phyloP scores from a whole-genome alignment of 75 land plant genomes.

The Selaginella moellendorffii region DNA sequence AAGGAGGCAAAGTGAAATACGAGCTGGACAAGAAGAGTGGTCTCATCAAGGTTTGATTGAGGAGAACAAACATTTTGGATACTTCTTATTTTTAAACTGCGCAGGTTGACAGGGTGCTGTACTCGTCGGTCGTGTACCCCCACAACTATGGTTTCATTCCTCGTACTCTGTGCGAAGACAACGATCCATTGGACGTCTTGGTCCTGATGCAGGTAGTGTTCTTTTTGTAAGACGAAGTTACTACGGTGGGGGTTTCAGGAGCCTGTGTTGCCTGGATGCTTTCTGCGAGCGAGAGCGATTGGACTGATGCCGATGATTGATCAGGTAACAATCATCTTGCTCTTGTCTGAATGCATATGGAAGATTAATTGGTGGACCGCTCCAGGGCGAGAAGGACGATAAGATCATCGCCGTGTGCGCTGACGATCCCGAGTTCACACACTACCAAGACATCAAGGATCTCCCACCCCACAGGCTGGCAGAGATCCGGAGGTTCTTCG shows the following conservation, averaged over 20 bases:
- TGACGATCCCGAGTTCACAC: conserved; percentile 81
- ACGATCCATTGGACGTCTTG: conserved; percentile 89
- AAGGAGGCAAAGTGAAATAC: conserved; percentile 91
- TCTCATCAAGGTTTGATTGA: conserved; percentile 54
- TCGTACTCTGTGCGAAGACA: conserved; percentile 81
- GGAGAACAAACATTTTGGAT: background rate
- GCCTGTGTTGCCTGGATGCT: conserved; percentile 76
- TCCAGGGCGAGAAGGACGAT: conserved; percentile 89
- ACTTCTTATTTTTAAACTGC: background rate
- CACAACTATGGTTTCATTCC: conserved; percentile 98
- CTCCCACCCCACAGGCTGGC: conserved; percentile 68
- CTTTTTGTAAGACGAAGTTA: background rate
- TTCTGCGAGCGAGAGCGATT: conserved; percentile 78
- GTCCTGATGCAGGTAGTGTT: conserved; percentile 72
- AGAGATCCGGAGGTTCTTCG: conserved; percentile 81
- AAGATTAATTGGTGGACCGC: too few species aligned
- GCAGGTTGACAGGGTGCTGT: conserved; percentile 82
- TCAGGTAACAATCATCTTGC: conserved; percentile 31
- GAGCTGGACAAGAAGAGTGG: conserved; percentile 86
- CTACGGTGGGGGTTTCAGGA: conserved; percentile 31
- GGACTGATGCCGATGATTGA: conserved; percentile 96
- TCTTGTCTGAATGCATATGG: background rate
- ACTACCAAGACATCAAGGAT: conserved; percentile 48
- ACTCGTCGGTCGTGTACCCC: conserved; percentile 95
- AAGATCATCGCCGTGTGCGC: conserved; percentile 87